Evolutionary conservation across 2,329 filamentous ascomycete species (phyloP).

Genomic region (Fusarium mexicanum): DNA sequence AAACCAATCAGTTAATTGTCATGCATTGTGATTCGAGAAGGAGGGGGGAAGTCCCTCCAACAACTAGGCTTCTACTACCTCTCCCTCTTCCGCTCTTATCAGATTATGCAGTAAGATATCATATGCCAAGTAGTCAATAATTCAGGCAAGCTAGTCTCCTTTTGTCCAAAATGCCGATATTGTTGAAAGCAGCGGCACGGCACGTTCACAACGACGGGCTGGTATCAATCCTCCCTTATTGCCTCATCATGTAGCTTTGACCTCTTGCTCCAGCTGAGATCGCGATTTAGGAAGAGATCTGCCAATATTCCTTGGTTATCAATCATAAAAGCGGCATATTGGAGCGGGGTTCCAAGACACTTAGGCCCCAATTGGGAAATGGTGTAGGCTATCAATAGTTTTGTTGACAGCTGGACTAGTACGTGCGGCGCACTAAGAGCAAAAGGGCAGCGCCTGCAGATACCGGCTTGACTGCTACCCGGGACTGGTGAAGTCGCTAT

Average conservation of each 20-base stretch:
- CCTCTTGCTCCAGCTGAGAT: not conserved
- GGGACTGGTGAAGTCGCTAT: too few species aligned
- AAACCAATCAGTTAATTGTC: too few species aligned
- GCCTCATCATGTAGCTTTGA: not conserved
- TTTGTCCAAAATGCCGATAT: not conserved
- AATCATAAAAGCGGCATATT: not conserved
- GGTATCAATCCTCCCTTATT: not conserved
- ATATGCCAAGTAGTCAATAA: not conserved
- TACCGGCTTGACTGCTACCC: not conserved
- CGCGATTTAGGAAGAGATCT: not conserved
- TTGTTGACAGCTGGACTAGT: not conserved
- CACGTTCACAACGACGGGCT: not conserved
- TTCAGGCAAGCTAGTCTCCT: fast-evolving
- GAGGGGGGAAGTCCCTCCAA: not conserved
- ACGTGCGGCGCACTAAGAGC: not conserved
- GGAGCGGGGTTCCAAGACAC: not conserved
- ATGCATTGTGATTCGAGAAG: not conserved
- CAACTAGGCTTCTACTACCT: not conserved
- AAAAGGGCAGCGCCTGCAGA: not conserved
- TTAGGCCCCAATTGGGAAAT: not conserved
- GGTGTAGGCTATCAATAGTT: not conserved
- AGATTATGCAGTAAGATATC: not conserved
- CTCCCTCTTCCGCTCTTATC: not conserved
- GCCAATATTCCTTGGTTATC: too few species aligned
- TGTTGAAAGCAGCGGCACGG: not conserved